phyloP scores from a whole-genome alignment of 129 eudicot species.

The Artemisia tridentata region DNA sequence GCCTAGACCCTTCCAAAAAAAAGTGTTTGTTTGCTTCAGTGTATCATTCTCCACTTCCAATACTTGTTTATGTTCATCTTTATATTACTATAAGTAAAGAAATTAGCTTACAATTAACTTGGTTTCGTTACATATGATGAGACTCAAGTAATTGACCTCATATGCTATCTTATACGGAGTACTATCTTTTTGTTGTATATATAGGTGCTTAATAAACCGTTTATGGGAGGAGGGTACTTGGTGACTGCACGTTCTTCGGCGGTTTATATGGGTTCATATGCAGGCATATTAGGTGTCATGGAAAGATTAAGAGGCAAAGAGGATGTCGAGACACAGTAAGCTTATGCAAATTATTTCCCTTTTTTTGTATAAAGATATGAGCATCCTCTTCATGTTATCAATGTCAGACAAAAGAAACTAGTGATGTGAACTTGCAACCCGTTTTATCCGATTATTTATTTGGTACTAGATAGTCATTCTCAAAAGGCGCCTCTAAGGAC shows the following conservation, averaged over 20 bases:
- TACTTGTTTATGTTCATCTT: too few relatives aligned
- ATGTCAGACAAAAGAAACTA: neutral
- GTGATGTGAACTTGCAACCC: neutral
- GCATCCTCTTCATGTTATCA: neutral
- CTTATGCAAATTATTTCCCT: neutral
- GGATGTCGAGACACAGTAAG: constrained; percentile 5
- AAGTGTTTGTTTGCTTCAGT: too few relatives aligned
- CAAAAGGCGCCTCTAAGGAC: neutral
- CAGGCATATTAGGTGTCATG: neutral
- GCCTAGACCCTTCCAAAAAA: too few relatives aligned
- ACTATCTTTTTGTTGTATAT: neutral
- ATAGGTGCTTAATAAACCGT: neutral
- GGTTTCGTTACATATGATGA: too few relatives aligned
- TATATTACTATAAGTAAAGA: too few relatives aligned
- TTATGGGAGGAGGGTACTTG: neutral
- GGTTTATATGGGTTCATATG: neutral
- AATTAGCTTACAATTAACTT: too few relatives aligned
- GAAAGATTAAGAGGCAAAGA: neutral
- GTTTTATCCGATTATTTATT: too few relatives aligned
- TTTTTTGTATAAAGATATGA: neutral
- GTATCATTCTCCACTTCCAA: too few relatives aligned
- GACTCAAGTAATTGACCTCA: too few relatives aligned
- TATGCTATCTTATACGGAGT: too few relatives aligned
- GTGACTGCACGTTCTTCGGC: neutral
- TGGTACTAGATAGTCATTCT: neutral